Base-by-base conservation (phyloP, 768 basidiomycete genomes). In the Lactifluus subvellereus region DNA sequence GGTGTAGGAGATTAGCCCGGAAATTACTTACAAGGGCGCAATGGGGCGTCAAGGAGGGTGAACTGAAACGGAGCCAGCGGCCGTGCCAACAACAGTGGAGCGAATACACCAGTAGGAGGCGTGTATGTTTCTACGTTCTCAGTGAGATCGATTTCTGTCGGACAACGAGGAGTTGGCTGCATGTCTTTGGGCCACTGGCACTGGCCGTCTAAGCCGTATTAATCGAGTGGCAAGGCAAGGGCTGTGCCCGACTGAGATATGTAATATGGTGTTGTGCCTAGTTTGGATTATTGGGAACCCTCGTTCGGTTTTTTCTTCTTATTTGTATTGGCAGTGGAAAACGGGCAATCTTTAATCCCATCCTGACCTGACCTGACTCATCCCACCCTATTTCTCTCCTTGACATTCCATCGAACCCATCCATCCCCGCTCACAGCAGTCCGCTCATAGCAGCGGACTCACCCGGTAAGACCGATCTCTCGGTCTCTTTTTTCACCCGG, bases 1-100 rank as follows among this genome's bases (percentile, higher is more conserved):
- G 30, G 33, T 40, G 9, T n/a, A 13, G 49, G 57, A 54, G 51
- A 63, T 64, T 47, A 55, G 30, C 16, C 40, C 57, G 62, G 60
- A 61, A 48, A 61, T 61, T 20, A 42, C 37, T n/a, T 20, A 43
- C 9, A 42, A 6, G 57, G 49, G 49, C 49, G 49, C 35, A 48
- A 57, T 2, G 13, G 13, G 32, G 22, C 13, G 53, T 6, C 51
- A 52, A 7, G 7, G 37, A 54, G 6, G 40, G 11, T 8, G 11
- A 13, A 54, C 54, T 30, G 18, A 27, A n/a, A 8, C 14, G 7
- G 38, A 32, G 42, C 5, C 33, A 30, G 40, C 22, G 16, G 20
- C 14, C 16, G 30, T 10, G 49, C 14, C 3, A 27, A 16, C 38
- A 38, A 38, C 0, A 7, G 50, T 51, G 37, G 27, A 32, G 27